Conservation (phyloP, 768 basidiomycete genomes). For the Phanerodontia chrysosporium region DNA sequence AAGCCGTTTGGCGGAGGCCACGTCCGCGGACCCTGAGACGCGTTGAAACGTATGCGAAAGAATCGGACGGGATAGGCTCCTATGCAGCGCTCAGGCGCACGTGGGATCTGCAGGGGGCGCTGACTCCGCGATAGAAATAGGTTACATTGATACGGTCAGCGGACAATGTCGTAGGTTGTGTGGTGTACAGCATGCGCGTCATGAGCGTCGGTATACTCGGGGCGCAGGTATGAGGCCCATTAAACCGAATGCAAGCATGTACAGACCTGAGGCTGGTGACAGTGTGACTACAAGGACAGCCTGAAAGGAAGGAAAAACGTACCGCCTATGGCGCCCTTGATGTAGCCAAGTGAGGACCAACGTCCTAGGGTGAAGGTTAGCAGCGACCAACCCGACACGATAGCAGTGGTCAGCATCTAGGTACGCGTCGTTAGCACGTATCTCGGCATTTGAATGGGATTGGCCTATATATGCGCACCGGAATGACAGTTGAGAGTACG, state of each 20-base stretch:
- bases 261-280: slow-evolving; percentile 58
- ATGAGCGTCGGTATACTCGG: slow-evolving; percentile 39
- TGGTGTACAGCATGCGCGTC: background rate
- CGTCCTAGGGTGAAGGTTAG: slow-evolving; percentile 60
- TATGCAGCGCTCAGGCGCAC: background rate
- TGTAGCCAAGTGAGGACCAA: slow-evolving; percentile 62
- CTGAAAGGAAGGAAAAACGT: slow-evolving; percentile 16
- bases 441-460: too few relatives aligned
- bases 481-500: slow-evolving; percentile 63
- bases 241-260: slow-evolving; percentile 68
- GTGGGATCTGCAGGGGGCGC: background rate
- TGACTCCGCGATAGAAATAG: background rate
- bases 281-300: background rate
- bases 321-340: slow-evolving; percentile 64
- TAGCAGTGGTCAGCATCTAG: slow-evolving; percentile 56
- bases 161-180: background rate
- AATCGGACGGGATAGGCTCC: background rate
- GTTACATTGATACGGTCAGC: background rate
- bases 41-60: background rate
- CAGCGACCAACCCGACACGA: slow-evolving; percentile 65
- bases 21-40: background rate
- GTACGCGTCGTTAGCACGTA: background rate
- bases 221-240: slow-evolving; percentile 71
- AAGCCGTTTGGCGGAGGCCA: background rate
- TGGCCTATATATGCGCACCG: slow-evolving; percentile 36